Conservation (phyloP, 1,139 yeast species). For the Pichia sp. region DNA sequence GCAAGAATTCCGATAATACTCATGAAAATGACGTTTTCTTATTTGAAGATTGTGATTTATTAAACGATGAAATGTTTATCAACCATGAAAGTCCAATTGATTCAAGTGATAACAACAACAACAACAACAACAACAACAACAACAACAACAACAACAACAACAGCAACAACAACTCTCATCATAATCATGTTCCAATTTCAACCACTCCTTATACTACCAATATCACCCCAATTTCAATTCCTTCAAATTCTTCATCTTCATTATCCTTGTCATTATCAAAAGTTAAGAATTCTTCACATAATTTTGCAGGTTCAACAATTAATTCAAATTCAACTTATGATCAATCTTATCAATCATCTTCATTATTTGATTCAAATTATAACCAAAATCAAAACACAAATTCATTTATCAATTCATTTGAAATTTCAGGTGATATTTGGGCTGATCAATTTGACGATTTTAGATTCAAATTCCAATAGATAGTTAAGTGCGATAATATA, state of each 20-base stretch:
- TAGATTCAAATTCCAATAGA: conserved; percentile 9
- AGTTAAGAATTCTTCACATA: conserved; percentile 1
- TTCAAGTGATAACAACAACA: not conserved
- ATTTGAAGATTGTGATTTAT: conserved; percentile 23
- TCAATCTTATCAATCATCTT: conserved; percentile 7
- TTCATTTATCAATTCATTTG: conserved; percentile 14
- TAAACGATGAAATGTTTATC: conserved; percentile 4
- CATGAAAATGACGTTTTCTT: conserved; percentile 24
- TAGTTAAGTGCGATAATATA: no score
- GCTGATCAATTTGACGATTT: conserved; percentile 7
- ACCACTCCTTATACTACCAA: conserved; percentile 5
- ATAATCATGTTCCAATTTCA: not conserved
- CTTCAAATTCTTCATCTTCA: not conserved
- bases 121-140: no score
- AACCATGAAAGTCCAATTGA: not conserved
- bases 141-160: no score
- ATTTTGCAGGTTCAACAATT: conserved; percentile 3
- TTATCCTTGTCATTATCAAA: not conserved
- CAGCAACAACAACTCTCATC: no score
- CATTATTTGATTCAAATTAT: conserved; percentile 12
- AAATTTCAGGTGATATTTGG: conserved; percentile 8
- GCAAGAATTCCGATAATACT: conserved; percentile 3
- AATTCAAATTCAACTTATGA: conserved; percentile 5
- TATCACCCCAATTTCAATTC: conserved; percentile 16
- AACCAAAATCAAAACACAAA: conserved; percentile 2